These are phyloP conservation scores for Patellifolia procumbens DNA, from an alignment of 179 eudicot species.

Conservation along the genomic window DNA sequence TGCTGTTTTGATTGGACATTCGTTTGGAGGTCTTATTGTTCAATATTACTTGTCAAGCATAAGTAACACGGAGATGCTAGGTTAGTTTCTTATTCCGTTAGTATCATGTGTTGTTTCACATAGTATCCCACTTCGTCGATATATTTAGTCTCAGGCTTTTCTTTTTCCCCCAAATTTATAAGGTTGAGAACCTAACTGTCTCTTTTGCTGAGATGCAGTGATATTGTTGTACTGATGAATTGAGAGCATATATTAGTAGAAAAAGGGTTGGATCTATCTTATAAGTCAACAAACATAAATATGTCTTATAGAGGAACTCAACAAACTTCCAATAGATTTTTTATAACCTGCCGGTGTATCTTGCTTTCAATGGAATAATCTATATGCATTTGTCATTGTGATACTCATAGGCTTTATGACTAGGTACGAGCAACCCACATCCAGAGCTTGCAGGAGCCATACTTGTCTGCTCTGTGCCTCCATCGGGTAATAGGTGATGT, in stretches of 20 bases:
- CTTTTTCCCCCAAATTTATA: neutral
- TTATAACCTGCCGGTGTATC: neutral
- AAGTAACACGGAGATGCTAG: constrained; percentile 36
- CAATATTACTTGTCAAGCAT: constrained; percentile 72
- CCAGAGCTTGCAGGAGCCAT: constrained; percentile 79
- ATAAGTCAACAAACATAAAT: neutral
- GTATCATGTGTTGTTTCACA: neutral
- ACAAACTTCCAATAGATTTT: neutral
- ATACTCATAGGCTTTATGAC: constrained; percentile 10
- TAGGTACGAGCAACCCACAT: constrained; percentile 36
- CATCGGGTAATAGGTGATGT: constrained; percentile 87
- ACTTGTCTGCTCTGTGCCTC: constrained; percentile 92
- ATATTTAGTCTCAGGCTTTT: neutral
- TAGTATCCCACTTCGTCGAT: neutral
- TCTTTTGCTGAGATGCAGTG: no score
- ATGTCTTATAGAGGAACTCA: neutral
- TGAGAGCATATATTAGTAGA: neutral
- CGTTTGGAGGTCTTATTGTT: constrained; percentile 92
- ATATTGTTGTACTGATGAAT: neutral
- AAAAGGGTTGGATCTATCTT: neutral
- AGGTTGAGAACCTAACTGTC: no score
- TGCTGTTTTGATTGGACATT: constrained; percentile 86
- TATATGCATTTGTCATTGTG: neutral
- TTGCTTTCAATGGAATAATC: constrained; percentile 9
- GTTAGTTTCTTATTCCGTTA: constrained; percentile 28